Base-by-base conservation (phyloP, 805 yeast species). In the Wickerhamiella musiphila region DNA sequence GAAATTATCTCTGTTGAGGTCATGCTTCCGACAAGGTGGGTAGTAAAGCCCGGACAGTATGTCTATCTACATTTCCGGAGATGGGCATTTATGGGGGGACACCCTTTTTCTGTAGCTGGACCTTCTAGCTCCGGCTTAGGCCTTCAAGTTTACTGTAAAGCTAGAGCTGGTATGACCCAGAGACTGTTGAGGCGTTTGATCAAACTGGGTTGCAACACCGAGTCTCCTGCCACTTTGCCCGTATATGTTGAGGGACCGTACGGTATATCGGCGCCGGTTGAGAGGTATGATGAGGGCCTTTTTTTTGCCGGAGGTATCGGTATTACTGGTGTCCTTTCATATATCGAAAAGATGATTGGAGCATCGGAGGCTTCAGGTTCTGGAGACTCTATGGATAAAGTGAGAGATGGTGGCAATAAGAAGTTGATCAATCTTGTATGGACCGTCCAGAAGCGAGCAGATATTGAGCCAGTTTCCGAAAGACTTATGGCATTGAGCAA, bases 291-390 rank as follows among this genome's bases (percentile, higher is more conserved):
- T 22, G 58, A 60, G 29, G 63, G 65, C 2, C 51, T 70, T 6
- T 59, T 70, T 27, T 49, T 72, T 26, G 73, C 75, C 3, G 78
- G 78, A 7, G 79, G 78, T 5, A 67, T 68, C 39, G 79, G 79
- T 8, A 61, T 72, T 44, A 68, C 79, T 0, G 75, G 71, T 1
- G 55, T 68, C 7, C 54, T 64, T 26, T 56, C 69, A 3, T 60
- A 68, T 35, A 68, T 66, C 7, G 55, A 51, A 29, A 34, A 38
- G 33, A 35, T 58, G 39, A 30, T 26, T 29, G 16, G 31, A n/a
- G 32, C 13, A 18, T 18, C 21, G n/a, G n/a, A n/a, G n/a, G n/a
- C n/a, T n/a, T n/a, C n/a, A n/a, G n/a, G n/a, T n/a, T n/a, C n/a
- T n/a, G n/a, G n/a, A n/a, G n/a, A n/a, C 32, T 2, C 20, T 26